Conservation (phyloP, 2,329 filamentous ascomycete genomes). For the Lasiodiplodia theobromae region DNA sequence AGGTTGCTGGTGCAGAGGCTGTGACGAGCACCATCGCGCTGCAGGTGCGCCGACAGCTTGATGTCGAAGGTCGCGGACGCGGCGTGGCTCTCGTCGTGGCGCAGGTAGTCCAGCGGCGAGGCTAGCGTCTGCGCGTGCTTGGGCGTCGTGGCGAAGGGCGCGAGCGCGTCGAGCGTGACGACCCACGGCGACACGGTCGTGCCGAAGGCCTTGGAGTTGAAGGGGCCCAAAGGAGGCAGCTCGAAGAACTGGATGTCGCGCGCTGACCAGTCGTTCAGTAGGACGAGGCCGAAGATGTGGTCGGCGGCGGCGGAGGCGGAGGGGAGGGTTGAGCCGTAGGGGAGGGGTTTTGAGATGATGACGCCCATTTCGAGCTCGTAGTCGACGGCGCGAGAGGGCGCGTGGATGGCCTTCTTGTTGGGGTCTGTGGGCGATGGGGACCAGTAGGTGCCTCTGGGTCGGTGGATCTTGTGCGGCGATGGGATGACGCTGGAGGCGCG, state of each 20-base stretch:
- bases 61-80: conserved; percentile 37
- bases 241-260: conserved; percentile 69
- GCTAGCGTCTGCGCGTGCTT: conserved; percentile 28
- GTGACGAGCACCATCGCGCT: conserved; percentile 34
- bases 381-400: conserved; percentile 51
- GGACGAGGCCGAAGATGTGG: conserved; percentile 68
- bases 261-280: conserved; percentile 69
- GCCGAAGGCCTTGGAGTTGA: conserved; percentile 67
- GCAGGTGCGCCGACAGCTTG: conserved; percentile 36
- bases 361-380: conserved; percentile 60
- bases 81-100: conserved; percentile 35
- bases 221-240: conserved; percentile 67
- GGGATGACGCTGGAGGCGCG: conserved; percentile 61
- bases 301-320: conserved; percentile 54
- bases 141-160: conserved; percentile 40
- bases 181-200: conserved; percentile 70
- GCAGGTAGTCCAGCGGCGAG: conserved; percentile 34
- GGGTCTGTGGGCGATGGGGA: conserved; percentile 35
- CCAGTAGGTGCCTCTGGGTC: conserved; percentile 39
- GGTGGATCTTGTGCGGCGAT: conserved; percentile 51
- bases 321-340: conserved; percentile 47
- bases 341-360: conserved; percentile 52
- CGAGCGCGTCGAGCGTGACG: conserved; percentile 66
- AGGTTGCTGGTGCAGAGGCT: conserved; percentile 42
- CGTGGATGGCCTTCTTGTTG: conserved; percentile 59